Percentiles rank a stretch among this genome's conserved stretches.
phyloP scores from a whole-genome alignment of 306 rosid genomes.

The Inga leiocalycina region DNA sequence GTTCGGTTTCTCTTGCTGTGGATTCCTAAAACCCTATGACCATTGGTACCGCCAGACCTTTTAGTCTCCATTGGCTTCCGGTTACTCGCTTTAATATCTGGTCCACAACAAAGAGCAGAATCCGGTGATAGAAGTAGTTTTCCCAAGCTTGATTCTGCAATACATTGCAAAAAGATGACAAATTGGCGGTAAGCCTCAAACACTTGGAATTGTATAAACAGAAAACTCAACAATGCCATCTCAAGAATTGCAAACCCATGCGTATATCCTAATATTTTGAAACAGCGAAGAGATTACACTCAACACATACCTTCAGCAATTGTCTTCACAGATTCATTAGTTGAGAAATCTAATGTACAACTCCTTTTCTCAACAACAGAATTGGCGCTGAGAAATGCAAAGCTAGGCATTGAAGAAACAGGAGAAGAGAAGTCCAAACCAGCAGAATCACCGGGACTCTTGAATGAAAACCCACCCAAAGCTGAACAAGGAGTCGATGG shows the following conservation, averaged over 20 bases:
- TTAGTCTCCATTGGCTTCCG: constrained; percentile 49
- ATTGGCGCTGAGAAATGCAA: constrained; percentile 71
- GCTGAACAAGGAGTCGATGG: constrained; percentile 61
- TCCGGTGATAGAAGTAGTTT: constrained; percentile 56
- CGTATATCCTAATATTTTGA: background rate
- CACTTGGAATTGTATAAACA: background rate
- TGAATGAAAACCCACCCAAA: constrained; percentile 68
- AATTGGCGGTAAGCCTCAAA: background rate
- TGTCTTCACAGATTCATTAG: constrained; percentile 46
- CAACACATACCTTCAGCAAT: constrained; percentile 51
- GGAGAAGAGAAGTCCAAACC: constrained; percentile 55
- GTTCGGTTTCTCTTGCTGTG: constrained; percentile 85
- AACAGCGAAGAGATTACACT: background rate
- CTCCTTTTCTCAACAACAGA: constrained; percentile 52
- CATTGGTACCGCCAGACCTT: constrained; percentile 56
- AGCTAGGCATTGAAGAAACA: constrained; percentile 73
- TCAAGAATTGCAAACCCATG: background rate
- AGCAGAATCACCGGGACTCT: constrained; percentile 41
- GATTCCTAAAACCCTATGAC: constrained; percentile 55
- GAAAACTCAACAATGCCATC: background rate
- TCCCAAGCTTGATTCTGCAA: constrained; percentile 56
- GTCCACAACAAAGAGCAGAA: constrained; percentile 48
- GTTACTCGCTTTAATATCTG: constrained; percentile 36
- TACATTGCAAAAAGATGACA: constrained; percentile 10
- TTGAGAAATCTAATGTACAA: constrained; percentile 52